Conservation (phyloP, 306 rosid species). For the Castanea mollissima region DNA sequence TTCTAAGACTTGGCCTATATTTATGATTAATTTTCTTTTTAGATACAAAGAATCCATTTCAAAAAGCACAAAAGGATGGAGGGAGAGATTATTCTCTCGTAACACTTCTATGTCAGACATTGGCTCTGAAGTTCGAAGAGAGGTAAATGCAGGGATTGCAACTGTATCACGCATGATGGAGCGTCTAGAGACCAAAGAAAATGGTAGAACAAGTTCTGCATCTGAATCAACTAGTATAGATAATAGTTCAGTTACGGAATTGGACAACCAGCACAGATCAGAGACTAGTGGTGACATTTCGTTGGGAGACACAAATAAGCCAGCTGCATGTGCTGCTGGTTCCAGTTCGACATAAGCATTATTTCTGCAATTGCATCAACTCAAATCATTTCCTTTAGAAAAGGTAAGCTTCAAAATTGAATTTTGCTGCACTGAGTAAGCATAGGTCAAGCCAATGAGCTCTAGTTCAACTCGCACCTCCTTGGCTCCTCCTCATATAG, state of each 20-base stretch:
- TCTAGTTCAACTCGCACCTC: too few relatives aligned
- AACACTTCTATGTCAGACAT: slow-evolving; percentile 70
- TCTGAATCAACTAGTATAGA: slow-evolving; percentile 48
- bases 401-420: slow-evolving; percentile 39
- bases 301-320: slow-evolving; percentile 39
- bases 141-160: slow-evolving; percentile 81
- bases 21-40: slow-evolving; percentile 8
- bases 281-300: slow-evolving; percentile 42
- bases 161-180: slow-evolving; percentile 91
- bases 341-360: slow-evolving; percentile 72
- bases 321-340: slow-evolving; percentile 58
- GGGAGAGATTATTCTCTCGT: slow-evolving; percentile 90
- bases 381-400: slow-evolving; percentile 32
- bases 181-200: slow-evolving; percentile 78
- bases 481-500: too few relatives aligned
- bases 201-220: slow-evolving; percentile 36
- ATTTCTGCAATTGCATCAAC: slow-evolving; percentile 31
- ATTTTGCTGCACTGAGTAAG: neutral
- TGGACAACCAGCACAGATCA: slow-evolving; percentile 39
- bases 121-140: slow-evolving; percentile 84
- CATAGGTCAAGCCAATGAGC: neutral
- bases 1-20: slow-evolving; percentile 4
- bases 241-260: slow-evolving; percentile 42
- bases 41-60: slow-evolving; percentile 97
- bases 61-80: slow-evolving; percentile 95